Conservation (phyloP, 108 stramenopile genomes). For the Bacterosira constricta region DNA sequence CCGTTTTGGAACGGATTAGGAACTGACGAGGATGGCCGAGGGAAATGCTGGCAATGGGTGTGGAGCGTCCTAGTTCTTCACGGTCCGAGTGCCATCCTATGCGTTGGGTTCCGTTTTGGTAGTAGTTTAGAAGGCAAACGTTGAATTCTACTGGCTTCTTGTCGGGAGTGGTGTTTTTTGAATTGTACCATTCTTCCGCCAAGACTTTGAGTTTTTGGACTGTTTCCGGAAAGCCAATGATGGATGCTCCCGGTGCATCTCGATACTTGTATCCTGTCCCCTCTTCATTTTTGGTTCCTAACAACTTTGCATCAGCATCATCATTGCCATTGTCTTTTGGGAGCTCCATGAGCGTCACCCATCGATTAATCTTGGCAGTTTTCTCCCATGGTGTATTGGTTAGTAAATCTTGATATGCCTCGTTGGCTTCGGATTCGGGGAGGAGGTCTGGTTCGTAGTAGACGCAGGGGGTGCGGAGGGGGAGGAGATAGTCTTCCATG, state of each 20-base stretch:
- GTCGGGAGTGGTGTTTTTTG: not conserved
- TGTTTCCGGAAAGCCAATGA: conserved; percentile 28
- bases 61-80: conserved; percentile 68
- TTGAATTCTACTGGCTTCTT: conserved; percentile 56
- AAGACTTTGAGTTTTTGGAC: conserved; percentile 20
- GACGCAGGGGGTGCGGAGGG: conserved; percentile 61
- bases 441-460: conserved; percentile 68
- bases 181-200: conserved; percentile 72
- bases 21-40: conserved; percentile 64
- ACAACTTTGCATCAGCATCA: not conserved
- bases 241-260: conserved; percentile 55
- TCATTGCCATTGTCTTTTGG: conserved; percentile 14
- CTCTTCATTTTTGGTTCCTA: not conserved
- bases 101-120: conserved; percentile 61
- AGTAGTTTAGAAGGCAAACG: conserved; percentile 75
- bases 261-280: conserved; percentile 46
- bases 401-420: conserved; percentile 50
- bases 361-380: conserved; percentile 75
- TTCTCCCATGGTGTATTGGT: conserved; percentile 67
- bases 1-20: conserved; percentile 55
- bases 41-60: conserved; percentile 69
- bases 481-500: conserved; percentile 59
- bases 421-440: conserved; percentile 31
- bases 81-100: conserved; percentile 83
- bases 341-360: conserved; percentile 62